These are phyloP conservation scores for Biancaea sappan DNA, from an alignment of 306 rosid genomes.

Conservation along the genomic window DNA sequence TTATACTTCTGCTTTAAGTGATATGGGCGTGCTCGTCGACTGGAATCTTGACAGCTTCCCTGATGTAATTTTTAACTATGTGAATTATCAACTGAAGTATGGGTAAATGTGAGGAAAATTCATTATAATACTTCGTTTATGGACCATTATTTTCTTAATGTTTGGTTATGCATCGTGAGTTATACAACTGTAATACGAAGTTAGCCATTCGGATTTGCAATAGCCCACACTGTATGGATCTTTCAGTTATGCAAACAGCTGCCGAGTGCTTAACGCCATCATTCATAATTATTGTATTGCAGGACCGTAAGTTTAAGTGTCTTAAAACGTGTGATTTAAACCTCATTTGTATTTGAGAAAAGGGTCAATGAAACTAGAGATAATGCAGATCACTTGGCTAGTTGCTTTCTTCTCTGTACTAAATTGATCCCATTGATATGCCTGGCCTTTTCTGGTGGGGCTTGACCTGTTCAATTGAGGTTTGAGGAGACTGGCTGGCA, in stretches of 20 bases:
- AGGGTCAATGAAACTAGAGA: neutral
- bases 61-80: neutral
- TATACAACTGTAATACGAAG: neutral
- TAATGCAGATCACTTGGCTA: constrained; percentile 5
- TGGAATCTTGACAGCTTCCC: neutral
- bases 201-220: neutral
- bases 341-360: neutral
- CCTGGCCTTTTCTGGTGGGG: constrained; percentile 21
- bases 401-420: neutral
- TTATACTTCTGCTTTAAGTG: neutral
- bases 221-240: neutral
- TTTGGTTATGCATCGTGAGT: neutral
- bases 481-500: constrained; percentile 12
- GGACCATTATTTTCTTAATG: neutral
- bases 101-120: constrained; percentile 8
- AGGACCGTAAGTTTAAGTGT: neutral
- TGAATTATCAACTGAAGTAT: neutral
- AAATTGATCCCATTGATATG: neutral
- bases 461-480: neutral
- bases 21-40: neutral
- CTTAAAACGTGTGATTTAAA: too few species aligned
- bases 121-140: constrained; percentile 1
- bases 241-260: neutral
- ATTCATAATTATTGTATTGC: neutral
- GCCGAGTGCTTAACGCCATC: neutral